Base-by-base conservation (phyloP, 2,329 filamentous ascomycete species). In the Exophiala oligosperma region DNA sequence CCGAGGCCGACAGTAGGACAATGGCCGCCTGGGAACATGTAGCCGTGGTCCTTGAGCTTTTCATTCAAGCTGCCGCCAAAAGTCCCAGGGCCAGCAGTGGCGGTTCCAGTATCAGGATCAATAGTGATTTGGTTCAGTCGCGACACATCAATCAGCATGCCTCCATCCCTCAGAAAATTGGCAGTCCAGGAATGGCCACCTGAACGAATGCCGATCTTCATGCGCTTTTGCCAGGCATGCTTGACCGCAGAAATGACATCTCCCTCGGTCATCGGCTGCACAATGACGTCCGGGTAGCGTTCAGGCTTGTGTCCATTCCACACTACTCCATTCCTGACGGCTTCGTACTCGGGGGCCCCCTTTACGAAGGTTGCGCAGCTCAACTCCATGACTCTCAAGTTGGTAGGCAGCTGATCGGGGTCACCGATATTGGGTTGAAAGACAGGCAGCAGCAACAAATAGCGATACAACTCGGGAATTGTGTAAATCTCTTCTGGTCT, bases 1-100 rank as follows among this genome's bases (percentile, higher is more conserved):
- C 81, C 81, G n/a, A 84, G 64, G 7, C 79, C 81, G 17, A 84
- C 81, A 67, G 83, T 80, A 0, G 81, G 81, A 65, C 81, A 84
- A 67, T 84, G 82, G 0, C 81, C 82, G 0, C 79, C 80, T 0
- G 75, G 72, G 62, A 84, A 84, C 71, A 83, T 75, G 37, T 76
- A 68, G 0, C 76, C 77, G 46, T 73, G 46, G 8, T 52, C 51
- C 8, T 48, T 51, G n/a, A 71, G 44, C 3, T 44, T 23, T 0
- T 47, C 49, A 51, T 70, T 70, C 3, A 72, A 32, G 11, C 69
- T 66, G 5, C 59, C 49, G 1, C 81, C 79, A 1, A 79, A 83
- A n/a, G 74, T 74, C 51, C 76, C 78, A 2, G 81, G 76, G 3
- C 80, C 77, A 1, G 71, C 80, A 14, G 67, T 69, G 1, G 76